Percentiles rank a stretch among this genome's conserved stretches.
phyloP scores from a whole-genome alignment of 2,329 filamentous ascomycete species.

The Ophiostoma ips region DNA sequence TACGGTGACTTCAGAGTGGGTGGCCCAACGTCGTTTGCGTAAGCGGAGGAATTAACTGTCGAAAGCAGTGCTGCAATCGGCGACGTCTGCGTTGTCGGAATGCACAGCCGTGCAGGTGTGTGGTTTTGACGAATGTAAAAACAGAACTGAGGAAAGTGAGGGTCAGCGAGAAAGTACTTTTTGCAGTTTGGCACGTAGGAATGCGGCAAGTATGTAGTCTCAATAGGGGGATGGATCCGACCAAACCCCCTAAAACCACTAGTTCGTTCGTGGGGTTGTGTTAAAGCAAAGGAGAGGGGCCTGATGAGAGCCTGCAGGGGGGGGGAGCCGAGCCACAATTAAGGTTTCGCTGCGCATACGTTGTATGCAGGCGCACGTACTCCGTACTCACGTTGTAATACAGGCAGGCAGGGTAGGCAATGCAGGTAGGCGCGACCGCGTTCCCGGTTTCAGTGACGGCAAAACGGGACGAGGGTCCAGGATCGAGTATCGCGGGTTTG shows the following conservation, averaged over 20 bases:
- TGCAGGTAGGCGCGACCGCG: neutral
- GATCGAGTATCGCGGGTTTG: neutral
- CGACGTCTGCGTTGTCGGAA: too few species aligned
- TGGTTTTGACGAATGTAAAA: too few species aligned
- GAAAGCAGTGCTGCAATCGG: too few species aligned
- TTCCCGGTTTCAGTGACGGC: conserved; percentile 4
- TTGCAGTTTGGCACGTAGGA: too few species aligned
- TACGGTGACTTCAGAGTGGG: too few species aligned
- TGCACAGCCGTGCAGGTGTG: too few species aligned
- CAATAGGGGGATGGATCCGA: neutral
- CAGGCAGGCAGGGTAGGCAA: neutral
- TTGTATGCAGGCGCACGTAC: conserved; percentile 3
- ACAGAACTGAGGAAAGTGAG: too few species aligned
- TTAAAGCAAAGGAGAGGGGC: neutral
- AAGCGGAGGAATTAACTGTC: too few species aligned
- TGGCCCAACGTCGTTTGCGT: too few species aligned
- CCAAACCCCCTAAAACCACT: neutral
- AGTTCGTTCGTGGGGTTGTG: conserved; percentile 4
- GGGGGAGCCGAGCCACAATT: conserved; percentile 10
- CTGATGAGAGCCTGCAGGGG: neutral
- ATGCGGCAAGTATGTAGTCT: neutral
- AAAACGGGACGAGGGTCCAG: neutral
- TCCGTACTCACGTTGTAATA: conserved; percentile 1
- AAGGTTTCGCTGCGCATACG: conserved; percentile 10
- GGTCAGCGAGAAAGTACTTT: too few species aligned